These are phyloP conservation scores for Xylaria palmicola DNA, from an alignment of 495 filamentous ascomycete species.

Conservation along the genomic window DNA sequence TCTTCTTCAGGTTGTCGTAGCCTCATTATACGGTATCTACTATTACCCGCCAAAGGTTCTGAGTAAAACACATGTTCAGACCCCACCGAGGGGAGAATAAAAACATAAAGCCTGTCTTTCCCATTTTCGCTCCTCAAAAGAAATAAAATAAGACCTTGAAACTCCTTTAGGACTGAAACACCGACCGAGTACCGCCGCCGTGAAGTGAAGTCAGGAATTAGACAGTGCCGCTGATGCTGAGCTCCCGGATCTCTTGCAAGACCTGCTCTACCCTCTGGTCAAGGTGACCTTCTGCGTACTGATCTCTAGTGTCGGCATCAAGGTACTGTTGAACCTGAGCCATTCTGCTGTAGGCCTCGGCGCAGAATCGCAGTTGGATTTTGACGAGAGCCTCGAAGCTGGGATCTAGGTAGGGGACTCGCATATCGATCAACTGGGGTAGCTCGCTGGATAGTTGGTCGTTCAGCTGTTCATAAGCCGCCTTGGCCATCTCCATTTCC, in stretches of 20 bases:
- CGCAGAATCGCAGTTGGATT: slow-evolving; percentile 96
- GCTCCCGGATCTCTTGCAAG: slow-evolving; percentile 90
- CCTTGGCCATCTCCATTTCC: slow-evolving; percentile 88
- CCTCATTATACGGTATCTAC: slow-evolving; percentile 7
- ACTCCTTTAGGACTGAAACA: slow-evolving; percentile 20
- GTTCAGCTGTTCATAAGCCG: slow-evolving; percentile 92
- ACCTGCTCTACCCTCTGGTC: slow-evolving; percentile 94
- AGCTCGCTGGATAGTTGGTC: slow-evolving; percentile 90
- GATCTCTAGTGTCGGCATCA: slow-evolving; percentile 92
- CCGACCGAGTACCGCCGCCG: neutral
- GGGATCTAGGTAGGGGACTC: slow-evolving; percentile 94
- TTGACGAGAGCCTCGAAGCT: slow-evolving; percentile 97
- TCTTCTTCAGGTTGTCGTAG: neutral
- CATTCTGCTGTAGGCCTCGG: slow-evolving; percentile 95
- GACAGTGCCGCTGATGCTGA: slow-evolving; percentile 78
- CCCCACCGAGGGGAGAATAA: neutral
- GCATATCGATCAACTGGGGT: slow-evolving; percentile 95
- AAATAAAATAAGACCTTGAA: slow-evolving; percentile 4
- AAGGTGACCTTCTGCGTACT: slow-evolving; percentile 91
- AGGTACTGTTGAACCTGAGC: slow-evolving; percentile 99
- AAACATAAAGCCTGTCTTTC: neutral
- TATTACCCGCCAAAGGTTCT: neutral
- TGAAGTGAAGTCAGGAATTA: slow-evolving; percentile 20
- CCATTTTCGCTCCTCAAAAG: neutral
- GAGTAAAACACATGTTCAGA: neutral